phyloP scores from a whole-genome alignment of 257 asterid genomes.

The Salvia hispanica region DNA sequence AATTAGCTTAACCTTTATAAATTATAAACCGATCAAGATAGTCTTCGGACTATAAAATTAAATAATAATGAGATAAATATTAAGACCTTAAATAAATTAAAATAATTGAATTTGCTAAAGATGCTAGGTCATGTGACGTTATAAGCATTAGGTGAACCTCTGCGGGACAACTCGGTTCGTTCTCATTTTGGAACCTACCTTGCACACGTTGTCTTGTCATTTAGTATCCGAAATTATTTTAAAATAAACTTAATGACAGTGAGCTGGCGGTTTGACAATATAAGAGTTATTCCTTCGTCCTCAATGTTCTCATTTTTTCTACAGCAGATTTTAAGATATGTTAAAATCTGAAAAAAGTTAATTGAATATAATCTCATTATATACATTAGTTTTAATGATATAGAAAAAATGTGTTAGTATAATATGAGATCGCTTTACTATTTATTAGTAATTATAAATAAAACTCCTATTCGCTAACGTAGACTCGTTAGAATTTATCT shows the following conservation, averaged over 20 bases:
- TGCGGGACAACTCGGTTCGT: neutral
- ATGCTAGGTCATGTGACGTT: neutral
- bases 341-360: too few relatives aligned
- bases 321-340: too few relatives aligned
- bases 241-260: neutral
- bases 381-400: too few relatives aligned
- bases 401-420: too few relatives aligned
- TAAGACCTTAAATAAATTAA: neutral
- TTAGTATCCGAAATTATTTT: neutral
- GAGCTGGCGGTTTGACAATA: slow-evolving; percentile 4
- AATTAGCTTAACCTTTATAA: neutral
- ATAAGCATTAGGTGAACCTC: too few relatives aligned
- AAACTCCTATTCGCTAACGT: too few relatives aligned
- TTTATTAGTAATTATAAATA: too few relatives aligned
- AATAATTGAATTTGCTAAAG: too few relatives aligned
- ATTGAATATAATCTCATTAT: too few relatives aligned
- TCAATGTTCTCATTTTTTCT: too few relatives aligned
- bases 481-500: neutral
- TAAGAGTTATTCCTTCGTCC: neutral
- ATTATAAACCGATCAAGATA: neutral
- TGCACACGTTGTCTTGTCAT: neutral
- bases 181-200: too few relatives aligned
- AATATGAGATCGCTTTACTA: too few relatives aligned
- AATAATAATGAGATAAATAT: neutral
- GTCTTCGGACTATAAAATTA: neutral